Percentiles rank a stretch among this genome's conserved stretches.
These are phyloP conservation scores for Wickerhamomyces xylosicus DNA, from an alignment of 805 yeast species.

Conservation along the genomic window DNA sequence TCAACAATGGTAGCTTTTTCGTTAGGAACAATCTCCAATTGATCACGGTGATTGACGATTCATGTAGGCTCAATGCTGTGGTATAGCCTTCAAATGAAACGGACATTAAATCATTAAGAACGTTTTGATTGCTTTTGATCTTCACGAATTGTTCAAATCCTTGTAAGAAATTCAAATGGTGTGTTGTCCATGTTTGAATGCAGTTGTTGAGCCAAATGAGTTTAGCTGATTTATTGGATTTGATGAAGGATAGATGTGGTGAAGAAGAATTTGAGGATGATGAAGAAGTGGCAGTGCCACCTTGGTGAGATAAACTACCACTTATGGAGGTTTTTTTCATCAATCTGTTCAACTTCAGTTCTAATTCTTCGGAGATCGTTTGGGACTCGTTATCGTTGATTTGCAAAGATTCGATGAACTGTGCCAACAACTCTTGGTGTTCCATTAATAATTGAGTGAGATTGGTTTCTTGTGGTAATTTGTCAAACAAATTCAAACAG, in stretches of 20 bases:
- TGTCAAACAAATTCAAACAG: constrained; percentile 6
- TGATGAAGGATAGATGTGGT: constrained; percentile 12
- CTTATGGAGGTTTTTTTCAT: constrained; percentile 10
- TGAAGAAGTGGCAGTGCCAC: constrained; percentile 6
- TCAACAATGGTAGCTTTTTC: constrained; percentile 35
- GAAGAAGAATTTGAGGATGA: neutral
- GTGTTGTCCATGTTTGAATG: constrained; percentile 24
- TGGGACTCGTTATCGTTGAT: constrained; percentile 1
- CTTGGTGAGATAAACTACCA: constrained; percentile 6
- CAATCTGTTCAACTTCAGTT: constrained; percentile 4
- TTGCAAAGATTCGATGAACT: constrained; percentile 5
- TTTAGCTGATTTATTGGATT: constrained; percentile 15
- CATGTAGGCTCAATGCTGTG: constrained; percentile 24
- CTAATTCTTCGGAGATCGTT: constrained; percentile 10
- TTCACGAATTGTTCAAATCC: constrained; percentile 24
- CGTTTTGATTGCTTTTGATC: constrained; percentile 16
- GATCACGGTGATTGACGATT: constrained; percentile 23
- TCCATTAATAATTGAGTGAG: constrained; percentile 3
- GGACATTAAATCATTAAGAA: constrained; percentile 30
- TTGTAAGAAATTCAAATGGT: constrained; percentile 20
- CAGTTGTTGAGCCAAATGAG: constrained; percentile 28
- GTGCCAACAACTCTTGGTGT: constrained; percentile 5
- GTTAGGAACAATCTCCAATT: constrained; percentile 36
- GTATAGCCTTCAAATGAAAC: constrained; percentile 34
- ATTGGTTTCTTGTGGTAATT: constrained; percentile 6